Conservation (phyloP, 768 basidiomycete genomes). For the Grammothele lineata region DNA sequence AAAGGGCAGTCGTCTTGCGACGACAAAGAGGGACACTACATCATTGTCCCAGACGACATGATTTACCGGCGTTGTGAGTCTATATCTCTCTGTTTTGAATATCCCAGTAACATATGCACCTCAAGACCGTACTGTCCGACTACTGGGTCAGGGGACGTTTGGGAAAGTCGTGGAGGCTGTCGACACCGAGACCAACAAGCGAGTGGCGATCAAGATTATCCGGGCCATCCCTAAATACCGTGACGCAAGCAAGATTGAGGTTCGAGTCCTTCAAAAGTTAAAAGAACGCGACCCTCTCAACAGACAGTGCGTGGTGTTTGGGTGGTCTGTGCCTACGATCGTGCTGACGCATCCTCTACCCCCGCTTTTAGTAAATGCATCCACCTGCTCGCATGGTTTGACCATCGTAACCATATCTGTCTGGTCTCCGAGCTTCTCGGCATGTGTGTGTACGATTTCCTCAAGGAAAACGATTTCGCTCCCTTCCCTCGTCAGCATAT, state of each 20-base stretch:
- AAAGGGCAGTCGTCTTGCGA: constrained; percentile 77
- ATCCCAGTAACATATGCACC: not conserved
- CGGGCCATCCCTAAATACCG: constrained; percentile 98
- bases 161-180: constrained; percentile 97
- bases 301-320: constrained; percentile 61
- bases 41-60: constrained; percentile 87
- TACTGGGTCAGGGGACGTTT: constrained; percentile 96
- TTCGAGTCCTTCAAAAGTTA: constrained; percentile 89
- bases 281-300: constrained; percentile 87
- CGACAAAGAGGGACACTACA: constrained; percentile 99
- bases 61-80: constrained; percentile 80
- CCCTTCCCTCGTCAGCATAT: constrained; percentile 97
- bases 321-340: constrained; percentile 7
- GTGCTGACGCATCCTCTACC: constrained; percentile 12
- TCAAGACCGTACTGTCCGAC: constrained; percentile 84
- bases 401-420: constrained; percentile 97
- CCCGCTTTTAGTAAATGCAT: constrained; percentile 89
- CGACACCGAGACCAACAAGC: constrained; percentile 67
- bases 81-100: not conserved
- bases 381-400: constrained; percentile 90
- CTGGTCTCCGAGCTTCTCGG: constrained; percentile 93
- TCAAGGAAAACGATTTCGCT: constrained; percentile 96
- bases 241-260: constrained; percentile 97
- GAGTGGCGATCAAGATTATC: constrained; percentile 98
- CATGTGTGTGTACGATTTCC: constrained; percentile 97